A percentile compares a stretch with the other conserved stretches of the same genome.
These are phyloP conservation scores for Fusarium phyllophilum DNA, from an alignment of 2,329 filamentous ascomycete genomes.

Conservation along the genomic window DNA sequence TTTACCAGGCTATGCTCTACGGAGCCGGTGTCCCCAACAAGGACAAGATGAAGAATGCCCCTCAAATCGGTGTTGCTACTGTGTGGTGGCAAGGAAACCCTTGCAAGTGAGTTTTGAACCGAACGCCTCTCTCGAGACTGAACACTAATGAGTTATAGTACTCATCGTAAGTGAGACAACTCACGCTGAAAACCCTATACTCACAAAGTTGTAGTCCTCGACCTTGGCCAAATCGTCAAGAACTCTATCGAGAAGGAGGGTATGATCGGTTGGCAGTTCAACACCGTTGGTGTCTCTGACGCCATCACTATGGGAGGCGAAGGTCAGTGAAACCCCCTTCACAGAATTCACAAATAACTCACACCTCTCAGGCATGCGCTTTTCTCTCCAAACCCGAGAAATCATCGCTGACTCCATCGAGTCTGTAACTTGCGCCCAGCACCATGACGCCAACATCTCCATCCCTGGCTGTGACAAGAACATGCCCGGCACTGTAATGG, in stretches of 20 bases:
- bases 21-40: constrained; percentile 87
- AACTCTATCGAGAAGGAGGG: constrained; percentile 80
- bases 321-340: constrained; percentile 60
- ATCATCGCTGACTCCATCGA: constrained; percentile 96
- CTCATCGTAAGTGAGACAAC: constrained; percentile 52
- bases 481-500: constrained; percentile 94
- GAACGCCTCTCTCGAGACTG: background rate
- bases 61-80: constrained; percentile 89
- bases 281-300: constrained; percentile 88
- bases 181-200: constrained; percentile 4
- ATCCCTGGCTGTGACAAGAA: constrained; percentile 98
- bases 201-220: constrained; percentile 68
- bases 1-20: constrained; percentile 86
- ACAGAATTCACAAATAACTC: background rate
- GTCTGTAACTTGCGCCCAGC: constrained; percentile 90
- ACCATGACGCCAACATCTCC: constrained; percentile 91
- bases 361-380: constrained; percentile 79
- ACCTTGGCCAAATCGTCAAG: constrained; percentile 89
- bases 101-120: constrained; percentile 77
- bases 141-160: constrained; percentile 45
- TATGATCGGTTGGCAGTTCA: constrained; percentile 96
- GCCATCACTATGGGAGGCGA: constrained; percentile 96
- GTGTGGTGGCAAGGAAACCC: constrained; percentile 99
- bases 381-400: constrained; percentile 88
- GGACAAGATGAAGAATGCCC: constrained; percentile 87